These are phyloP conservation scores for Cryoendolithus antarcticus DNA, from an alignment of 2,329 filamentous ascomycete species.

Conservation along the genomic window DNA sequence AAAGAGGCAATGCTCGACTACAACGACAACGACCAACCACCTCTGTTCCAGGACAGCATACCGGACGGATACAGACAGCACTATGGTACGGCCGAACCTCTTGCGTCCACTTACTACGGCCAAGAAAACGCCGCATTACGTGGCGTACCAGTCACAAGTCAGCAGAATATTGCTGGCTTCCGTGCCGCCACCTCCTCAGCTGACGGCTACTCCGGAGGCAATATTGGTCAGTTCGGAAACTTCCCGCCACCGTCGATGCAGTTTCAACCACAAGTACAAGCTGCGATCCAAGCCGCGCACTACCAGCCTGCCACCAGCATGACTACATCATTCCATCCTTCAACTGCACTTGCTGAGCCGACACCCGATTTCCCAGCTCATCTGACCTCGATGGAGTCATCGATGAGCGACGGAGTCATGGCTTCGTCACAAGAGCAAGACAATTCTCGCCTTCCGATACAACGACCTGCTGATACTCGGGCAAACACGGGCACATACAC, in stretches of 20 bases:
- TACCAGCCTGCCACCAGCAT: slow-evolving; percentile 19
- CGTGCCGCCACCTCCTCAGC: slow-evolving; percentile 29
- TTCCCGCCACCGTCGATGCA: slow-evolving; percentile 16
- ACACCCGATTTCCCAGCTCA: slow-evolving; percentile 47
- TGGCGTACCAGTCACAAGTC: slow-evolving; percentile 30
- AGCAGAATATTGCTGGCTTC: slow-evolving; percentile 32
- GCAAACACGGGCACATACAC: slow-evolving; percentile 86
- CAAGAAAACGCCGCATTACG: slow-evolving; percentile 31
- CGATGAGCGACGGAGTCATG: slow-evolving; percentile 40
- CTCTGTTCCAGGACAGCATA: slow-evolving; percentile 54
- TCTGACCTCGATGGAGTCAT: slow-evolving; percentile 50
- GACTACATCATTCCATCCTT: slow-evolving; percentile 14
- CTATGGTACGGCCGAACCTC: slow-evolving; percentile 24
- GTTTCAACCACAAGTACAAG: slow-evolving; percentile 9
- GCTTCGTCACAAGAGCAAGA: slow-evolving; percentile 30
- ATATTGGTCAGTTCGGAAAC: slow-evolving; percentile 8
- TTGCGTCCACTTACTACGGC: slow-evolving; percentile 32
- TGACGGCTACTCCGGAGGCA: slow-evolving; percentile 18
- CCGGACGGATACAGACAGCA: slow-evolving; percentile 24
- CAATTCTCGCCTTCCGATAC: slow-evolving; percentile 13
- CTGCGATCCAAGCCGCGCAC: slow-evolving; percentile 12
- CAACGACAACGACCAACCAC: slow-evolving; percentile 59
- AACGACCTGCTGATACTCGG: slow-evolving; percentile 50
- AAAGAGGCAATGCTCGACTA: slow-evolving; percentile 86
- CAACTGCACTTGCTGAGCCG: slow-evolving; percentile 22